Evolutionary conservation across 371 early-diverging fungal species (phyloP).

Genomic region (Cladochytrium tenue): DNA sequence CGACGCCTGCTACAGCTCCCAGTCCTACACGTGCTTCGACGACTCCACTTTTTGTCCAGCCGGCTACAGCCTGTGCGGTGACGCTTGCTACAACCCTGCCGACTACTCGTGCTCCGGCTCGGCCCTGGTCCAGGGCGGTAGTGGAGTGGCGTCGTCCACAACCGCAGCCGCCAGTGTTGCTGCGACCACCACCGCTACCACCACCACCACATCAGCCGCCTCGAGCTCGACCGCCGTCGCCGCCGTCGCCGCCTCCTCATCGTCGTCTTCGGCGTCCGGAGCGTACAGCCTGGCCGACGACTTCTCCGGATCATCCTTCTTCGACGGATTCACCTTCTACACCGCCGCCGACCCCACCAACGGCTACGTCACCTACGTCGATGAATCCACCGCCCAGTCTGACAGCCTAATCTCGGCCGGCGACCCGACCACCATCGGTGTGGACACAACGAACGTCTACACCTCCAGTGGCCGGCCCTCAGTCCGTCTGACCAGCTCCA

Average conservation of each 20-base stretch:
- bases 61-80: no score
- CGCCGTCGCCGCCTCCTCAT: neutral
- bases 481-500: conserved; percentile 29
- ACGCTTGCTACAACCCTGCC: neutral
- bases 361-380: conserved; percentile 48
- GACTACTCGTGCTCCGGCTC: neutral
- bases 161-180: no score
- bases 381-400: conserved; percentile 26
- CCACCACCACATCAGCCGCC: neutral
- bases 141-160: no score
- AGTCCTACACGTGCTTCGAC: no score
- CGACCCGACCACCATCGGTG: neutral
- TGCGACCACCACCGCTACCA: no score
- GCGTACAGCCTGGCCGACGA: neutral
- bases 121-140: no score
- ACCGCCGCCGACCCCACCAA: conserved; percentile 48
- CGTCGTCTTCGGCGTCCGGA: neutral
- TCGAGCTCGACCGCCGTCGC: neutral
- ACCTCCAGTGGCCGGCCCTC: conserved; percentile 32
- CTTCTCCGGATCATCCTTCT: conserved; percentile 5
- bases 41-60: no score
- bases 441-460: conserved; percentile 7
- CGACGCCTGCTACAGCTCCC: no score
- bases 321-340: conserved; percentile 41
- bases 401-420: conserved; percentile 15